phyloP scores from a whole-genome alignment of 2,329 filamentous ascomycete genomes.

The Penicillium hesseltinei region DNA sequence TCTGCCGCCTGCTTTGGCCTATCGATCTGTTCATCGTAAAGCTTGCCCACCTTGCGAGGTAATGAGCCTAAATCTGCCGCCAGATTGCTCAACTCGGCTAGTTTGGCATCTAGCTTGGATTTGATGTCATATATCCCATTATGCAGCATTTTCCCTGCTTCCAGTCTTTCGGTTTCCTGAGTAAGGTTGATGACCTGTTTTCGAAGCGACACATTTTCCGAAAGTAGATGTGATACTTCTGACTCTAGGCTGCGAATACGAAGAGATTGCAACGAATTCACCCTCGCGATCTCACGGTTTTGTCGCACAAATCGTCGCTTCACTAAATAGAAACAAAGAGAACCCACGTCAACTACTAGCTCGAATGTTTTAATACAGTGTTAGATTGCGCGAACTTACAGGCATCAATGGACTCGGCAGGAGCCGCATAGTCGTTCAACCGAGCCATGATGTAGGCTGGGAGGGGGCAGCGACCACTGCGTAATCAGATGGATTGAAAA shows the following conservation, averaged over 20 bases:
- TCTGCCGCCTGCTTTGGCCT: slow-evolving; percentile 13
- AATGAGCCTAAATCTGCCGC: slow-evolving; percentile 54
- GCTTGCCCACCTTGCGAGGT: slow-evolving; percentile 32
- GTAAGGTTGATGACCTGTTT: slow-evolving; percentile 59
- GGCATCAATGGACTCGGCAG: slow-evolving; percentile 48
- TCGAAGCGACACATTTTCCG: slow-evolving; percentile 60
- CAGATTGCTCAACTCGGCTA: slow-evolving; percentile 55
- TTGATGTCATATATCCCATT: slow-evolving; percentile 54
- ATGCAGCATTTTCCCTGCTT: slow-evolving; percentile 44
- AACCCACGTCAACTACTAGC: slow-evolving; percentile 8
- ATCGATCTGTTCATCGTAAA: slow-evolving; percentile 16
- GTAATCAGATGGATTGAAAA: background rate
- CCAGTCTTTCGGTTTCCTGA: slow-evolving; percentile 52
- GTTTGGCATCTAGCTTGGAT: slow-evolving; percentile 54
- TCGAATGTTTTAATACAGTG: background rate
- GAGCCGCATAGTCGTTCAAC: slow-evolving; percentile 48
- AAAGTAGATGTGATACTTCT: slow-evolving; percentile 59
- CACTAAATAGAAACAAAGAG: slow-evolving; percentile 41
- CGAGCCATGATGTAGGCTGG: slow-evolving; percentile 44
- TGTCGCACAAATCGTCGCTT: slow-evolving; percentile 65
- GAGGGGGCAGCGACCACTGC: slow-evolving; percentile 8
- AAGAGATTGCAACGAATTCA: slow-evolving; percentile 63
- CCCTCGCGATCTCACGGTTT: slow-evolving; percentile 64
- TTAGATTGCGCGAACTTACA: slow-evolving; percentile 35
- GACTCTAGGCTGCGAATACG: slow-evolving; percentile 63